phyloP scores from a whole-genome alignment of 768 basidiomycete species.

The Pulveroboletus sp. region DNA sequence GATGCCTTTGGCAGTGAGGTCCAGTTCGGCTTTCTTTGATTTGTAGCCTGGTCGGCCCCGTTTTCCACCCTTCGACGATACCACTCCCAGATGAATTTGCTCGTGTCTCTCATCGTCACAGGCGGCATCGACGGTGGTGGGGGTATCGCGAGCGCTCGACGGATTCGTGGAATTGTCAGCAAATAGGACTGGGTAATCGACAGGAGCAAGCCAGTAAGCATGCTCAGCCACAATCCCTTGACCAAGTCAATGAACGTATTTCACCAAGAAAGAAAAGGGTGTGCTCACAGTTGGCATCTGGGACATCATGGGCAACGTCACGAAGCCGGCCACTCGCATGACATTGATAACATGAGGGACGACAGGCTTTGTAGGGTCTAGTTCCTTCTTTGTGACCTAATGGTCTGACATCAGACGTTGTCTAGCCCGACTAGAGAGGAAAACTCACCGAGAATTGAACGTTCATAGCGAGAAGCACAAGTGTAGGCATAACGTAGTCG shows the following conservation, averaged over 20 bases:
- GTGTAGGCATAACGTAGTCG: slow-evolving; percentile 63
- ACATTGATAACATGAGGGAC: slow-evolving; percentile 66
- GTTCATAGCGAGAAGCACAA: slow-evolving; percentile 56
- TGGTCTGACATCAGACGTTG: slow-evolving; percentile 2
- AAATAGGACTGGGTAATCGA: slow-evolving; percentile 45
- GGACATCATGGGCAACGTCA: slow-evolving; percentile 48
- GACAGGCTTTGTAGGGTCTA: slow-evolving; percentile 48
- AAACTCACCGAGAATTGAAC: slow-evolving; percentile 60
- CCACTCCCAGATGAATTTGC: slow-evolving; percentile 16
- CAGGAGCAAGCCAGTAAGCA: slow-evolving; percentile 45
- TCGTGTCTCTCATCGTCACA: slow-evolving; percentile 29
- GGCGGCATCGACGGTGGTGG: slow-evolving; percentile 10
- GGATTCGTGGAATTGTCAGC: slow-evolving; percentile 40
- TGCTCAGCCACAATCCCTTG: slow-evolving; percentile 57
- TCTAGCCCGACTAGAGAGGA: background rate
- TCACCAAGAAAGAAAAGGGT: background rate
- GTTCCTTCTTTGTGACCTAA: slow-evolving; percentile 47
- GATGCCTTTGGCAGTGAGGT: slow-evolving; percentile 19
- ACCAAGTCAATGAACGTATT: background rate
- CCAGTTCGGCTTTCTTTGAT: slow-evolving; percentile 21
- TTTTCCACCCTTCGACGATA: slow-evolving; percentile 8
- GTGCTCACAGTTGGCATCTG: slow-evolving; percentile 62
- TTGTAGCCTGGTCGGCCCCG: background rate
- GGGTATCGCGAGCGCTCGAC: slow-evolving; percentile 36
- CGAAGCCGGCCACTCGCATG: slow-evolving; percentile 54